Percentiles rank a stretch among this genome's conserved stretches.
Conservation (phyloP, 805 yeast species). For the Crinitomyces ghanaensis region DNA sequence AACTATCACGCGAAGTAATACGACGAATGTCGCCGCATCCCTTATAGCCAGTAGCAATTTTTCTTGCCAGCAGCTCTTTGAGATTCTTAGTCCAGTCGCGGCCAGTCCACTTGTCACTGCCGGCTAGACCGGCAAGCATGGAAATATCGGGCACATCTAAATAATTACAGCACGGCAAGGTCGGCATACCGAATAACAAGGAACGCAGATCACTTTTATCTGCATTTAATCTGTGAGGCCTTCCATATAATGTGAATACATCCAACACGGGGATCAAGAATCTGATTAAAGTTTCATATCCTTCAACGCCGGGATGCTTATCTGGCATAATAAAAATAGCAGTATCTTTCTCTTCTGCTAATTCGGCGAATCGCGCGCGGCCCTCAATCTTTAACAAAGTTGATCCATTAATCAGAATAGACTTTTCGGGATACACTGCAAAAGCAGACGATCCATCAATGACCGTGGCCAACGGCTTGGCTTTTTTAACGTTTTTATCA, state of each 20-base stretch:
- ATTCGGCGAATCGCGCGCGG: constrained; percentile 34
- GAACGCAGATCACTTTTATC: constrained; percentile 57
- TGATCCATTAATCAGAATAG: constrained; percentile 68
- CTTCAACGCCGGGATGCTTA: constrained; percentile 69
- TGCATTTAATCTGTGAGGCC: constrained; percentile 66
- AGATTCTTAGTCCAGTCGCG: constrained; percentile 50
- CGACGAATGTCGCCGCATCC: constrained; percentile 26
- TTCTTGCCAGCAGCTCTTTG: constrained; percentile 43
- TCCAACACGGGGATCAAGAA: constrained; percentile 67
- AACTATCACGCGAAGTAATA: too few species aligned
- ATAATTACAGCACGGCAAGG: constrained; percentile 66
- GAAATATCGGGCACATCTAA: constrained; percentile 51
- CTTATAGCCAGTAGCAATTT: constrained; percentile 37
- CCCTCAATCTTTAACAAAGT: constrained; percentile 89
- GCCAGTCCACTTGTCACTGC: constrained; percentile 38
- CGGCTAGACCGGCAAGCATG: constrained; percentile 29
- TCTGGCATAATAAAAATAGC: constrained; percentile 75
- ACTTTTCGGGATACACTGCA: constrained; percentile 88
- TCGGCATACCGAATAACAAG: constrained; percentile 71
- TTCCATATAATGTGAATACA: constrained; percentile 67
- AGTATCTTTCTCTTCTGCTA: constrained; percentile 39
- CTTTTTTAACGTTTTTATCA: constrained; percentile 51
- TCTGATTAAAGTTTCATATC: constrained; percentile 74
- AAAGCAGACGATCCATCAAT: constrained; percentile 58
- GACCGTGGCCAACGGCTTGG: constrained; percentile 68